phyloP scores from a whole-genome alignment of 2,329 filamentous ascomycete genomes.

The Fusarium bulbicola region DNA sequence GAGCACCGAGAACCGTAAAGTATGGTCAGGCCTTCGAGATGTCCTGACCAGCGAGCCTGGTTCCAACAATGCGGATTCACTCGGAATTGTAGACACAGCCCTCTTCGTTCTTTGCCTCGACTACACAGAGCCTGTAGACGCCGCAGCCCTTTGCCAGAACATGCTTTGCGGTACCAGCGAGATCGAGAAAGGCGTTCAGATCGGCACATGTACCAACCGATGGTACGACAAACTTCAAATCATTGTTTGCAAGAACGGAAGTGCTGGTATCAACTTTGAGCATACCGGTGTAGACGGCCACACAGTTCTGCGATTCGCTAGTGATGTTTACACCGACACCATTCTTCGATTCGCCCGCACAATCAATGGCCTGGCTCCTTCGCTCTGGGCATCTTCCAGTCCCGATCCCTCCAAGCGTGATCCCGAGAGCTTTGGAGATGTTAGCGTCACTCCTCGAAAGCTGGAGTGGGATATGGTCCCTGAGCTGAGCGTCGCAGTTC shows the following conservation, averaged over 20 bases:
- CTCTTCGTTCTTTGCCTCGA: constrained; percentile 93
- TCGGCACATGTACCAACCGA: constrained; percentile 95
- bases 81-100: constrained; percentile 95
- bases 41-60: constrained; percentile 84
- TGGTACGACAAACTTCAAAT: constrained; percentile 99
- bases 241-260: constrained; percentile 98
- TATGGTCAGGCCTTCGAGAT: constrained; percentile 92
- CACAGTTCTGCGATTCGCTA: constrained; percentile 94
- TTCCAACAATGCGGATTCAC: constrained; percentile 94
- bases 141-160: constrained; percentile 91
- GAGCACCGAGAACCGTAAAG: constrained; percentile 95
- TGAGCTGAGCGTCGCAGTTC: constrained; percentile 87
- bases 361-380: constrained; percentile 93
- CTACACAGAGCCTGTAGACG: constrained; percentile 84
- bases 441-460: constrained; percentile 93
- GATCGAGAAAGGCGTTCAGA: constrained; percentile 91
- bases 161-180: constrained; percentile 97
- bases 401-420: constrained; percentile 94
- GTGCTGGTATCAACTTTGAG: constrained; percentile 98
- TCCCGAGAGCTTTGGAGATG: constrained; percentile 89
- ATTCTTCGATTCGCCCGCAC: constrained; percentile 94
- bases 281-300: constrained; percentile 98
- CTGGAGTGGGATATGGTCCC: constrained; percentile 98
- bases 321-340: constrained; percentile 96
- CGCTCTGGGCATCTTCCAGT: constrained; percentile 88